Percentiles rank a stretch among this genome's conserved stretches.
Evolutionary conservation across 1,139 yeast genomes (phyloP).

Genomic region (Suhomyces atakaporum): DNA sequence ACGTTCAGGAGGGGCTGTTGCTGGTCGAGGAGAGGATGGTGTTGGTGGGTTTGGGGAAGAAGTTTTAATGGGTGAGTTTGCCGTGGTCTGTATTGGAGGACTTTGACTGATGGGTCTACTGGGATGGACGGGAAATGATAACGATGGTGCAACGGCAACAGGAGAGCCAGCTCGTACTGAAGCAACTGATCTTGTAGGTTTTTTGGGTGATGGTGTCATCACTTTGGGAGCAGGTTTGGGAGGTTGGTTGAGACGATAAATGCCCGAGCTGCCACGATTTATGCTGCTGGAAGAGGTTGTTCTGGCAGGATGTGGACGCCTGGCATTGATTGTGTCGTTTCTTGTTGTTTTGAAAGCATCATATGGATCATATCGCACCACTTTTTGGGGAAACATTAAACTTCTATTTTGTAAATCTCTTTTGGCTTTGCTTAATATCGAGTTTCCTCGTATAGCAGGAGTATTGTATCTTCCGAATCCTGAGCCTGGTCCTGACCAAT

Average conservation of each 20-base stretch:
- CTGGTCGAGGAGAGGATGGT: background rate
- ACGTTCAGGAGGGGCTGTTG: background rate
- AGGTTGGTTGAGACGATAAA: background rate
- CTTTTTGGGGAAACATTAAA: slow-evolving; percentile 32
- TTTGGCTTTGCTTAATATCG: slow-evolving; percentile 40
- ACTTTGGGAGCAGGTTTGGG: background rate
- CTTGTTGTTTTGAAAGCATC: slow-evolving; percentile 22
- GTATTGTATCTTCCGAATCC: slow-evolving; percentile 12
- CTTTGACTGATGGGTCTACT: too few relatives aligned
- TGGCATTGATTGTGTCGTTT: slow-evolving; percentile 8
- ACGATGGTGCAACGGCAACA: background rate
- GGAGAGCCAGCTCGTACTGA: background rate
- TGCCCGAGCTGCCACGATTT: background rate
- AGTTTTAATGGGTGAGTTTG: too few relatives aligned
- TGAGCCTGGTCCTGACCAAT: slow-evolving; percentile 3
- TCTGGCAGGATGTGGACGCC: slow-evolving; percentile 4
- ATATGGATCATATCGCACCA: slow-evolving; percentile 27
- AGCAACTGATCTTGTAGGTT: background rate
- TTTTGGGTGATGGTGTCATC: background rate
- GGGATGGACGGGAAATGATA: too few relatives aligned
- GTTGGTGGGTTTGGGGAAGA: background rate
- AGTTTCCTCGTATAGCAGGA: slow-evolving; percentile 16
- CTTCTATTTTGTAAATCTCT: slow-evolving; percentile 36
- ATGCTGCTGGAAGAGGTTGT: slow-evolving; percentile 1
- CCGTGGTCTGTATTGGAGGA: too few relatives aligned